A percentile compares a stretch with the other conserved stretches of the same genome.
Conservation (phyloP, 2,329 filamentous ascomycete species). For the Fusarium sp. region DNA sequence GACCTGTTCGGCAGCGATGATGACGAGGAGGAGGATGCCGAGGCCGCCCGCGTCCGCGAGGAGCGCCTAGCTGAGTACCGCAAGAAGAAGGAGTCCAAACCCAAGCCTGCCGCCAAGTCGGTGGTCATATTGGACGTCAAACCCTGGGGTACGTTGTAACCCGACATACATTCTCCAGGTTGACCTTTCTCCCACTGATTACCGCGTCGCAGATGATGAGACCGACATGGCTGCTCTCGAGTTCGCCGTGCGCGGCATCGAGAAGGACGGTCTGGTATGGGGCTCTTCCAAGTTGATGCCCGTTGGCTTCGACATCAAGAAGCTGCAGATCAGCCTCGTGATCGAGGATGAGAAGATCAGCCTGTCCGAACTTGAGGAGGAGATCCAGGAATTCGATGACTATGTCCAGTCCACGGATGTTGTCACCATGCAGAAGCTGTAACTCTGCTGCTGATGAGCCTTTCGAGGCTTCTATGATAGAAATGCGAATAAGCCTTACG, state of each 20-base stretch:
- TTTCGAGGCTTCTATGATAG: no score
- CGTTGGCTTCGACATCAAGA: conserved; percentile 98
- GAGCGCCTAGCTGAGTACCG: conserved; percentile 93
- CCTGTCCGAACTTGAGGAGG: conserved; percentile 84
- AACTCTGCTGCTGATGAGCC: no score
- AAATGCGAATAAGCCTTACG: no score
- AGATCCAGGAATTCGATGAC: conserved; percentile 88
- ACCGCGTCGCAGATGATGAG: conserved; percentile 95
- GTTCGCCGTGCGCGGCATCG: conserved; percentile 81
- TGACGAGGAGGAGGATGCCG: conserved; percentile 93
- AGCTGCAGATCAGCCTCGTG: conserved; percentile 98
- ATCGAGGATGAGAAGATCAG: conserved; percentile 98
- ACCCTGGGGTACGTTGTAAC: conserved; percentile 80
- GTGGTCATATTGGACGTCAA: conserved; percentile 96
- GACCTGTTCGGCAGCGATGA: conserved; percentile 95
- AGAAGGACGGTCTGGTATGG: conserved; percentile 96
- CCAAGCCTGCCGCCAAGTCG: conserved; percentile 94
- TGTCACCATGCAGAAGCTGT: conserved; percentile 93
- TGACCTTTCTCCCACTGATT: conserved; percentile 45
- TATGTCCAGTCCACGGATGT: conserved; percentile 95
- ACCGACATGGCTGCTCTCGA: conserved; percentile 90
- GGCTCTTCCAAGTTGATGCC: conserved; percentile 89
- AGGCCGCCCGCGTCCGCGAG: conserved; percentile 85
- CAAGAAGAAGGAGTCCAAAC: conserved; percentile 96
- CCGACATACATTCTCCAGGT: conserved; percentile 27